phyloP scores from a whole-genome alignment of 2,329 filamentous ascomycete genomes.

The Immersiporthe knoxdaviesiana region DNA sequence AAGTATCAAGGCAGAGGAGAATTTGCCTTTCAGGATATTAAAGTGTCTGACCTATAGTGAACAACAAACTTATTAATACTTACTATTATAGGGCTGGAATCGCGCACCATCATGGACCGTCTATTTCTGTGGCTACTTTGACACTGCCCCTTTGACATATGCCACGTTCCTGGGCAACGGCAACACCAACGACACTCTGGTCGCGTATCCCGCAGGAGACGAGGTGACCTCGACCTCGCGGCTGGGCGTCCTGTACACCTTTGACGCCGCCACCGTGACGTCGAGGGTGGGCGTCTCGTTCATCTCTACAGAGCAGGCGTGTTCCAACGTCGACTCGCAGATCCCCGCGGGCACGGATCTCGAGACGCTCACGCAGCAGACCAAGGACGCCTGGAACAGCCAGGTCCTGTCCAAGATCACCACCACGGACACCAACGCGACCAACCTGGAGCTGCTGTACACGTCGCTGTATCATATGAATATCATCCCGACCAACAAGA shows the following conservation, averaged over 20 bases:
- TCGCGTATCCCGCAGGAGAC: conserved; percentile 39
- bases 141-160: conserved; percentile 45
- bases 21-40: too few relatives aligned
- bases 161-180: conserved; percentile 48
- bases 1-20: conserved; percentile 30
- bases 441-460: conserved; percentile 65
- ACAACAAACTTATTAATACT: too few relatives aligned
- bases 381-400: conserved; percentile 60
- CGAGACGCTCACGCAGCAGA: conserved; percentile 48
- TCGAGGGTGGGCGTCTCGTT: conserved; percentile 71
- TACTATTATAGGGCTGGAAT: conserved; percentile 61
- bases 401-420: conserved; percentile 67
- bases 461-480: conserved; percentile 72
- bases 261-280: conserved; percentile 48
- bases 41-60: too few relatives aligned
- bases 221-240: conserved; percentile 44
- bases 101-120: conserved; percentile 64
- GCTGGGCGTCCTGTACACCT: conserved; percentile 59
- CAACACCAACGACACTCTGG: conserved; percentile 38
- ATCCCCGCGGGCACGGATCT: conserved; percentile 53
- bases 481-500: conserved; percentile 70
- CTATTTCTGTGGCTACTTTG: conserved; percentile 66
- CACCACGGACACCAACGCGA: conserved; percentile 57
- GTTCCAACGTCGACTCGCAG: conserved; percentile 59
- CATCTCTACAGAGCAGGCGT: conserved; percentile 65